phyloP scores from a whole-genome alignment of 306 rosid genomes.

The Rosa persica region DNA sequence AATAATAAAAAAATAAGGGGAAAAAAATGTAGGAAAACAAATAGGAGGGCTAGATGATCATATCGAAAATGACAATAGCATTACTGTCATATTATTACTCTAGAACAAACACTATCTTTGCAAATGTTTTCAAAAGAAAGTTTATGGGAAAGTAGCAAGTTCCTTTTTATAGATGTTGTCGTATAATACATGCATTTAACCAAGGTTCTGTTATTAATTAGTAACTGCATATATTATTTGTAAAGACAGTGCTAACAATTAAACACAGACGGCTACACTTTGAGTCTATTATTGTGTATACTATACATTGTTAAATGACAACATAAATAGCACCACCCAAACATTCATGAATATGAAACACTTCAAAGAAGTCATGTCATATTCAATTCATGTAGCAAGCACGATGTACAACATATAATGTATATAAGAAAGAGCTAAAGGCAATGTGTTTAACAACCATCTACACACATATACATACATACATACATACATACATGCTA shows the following conservation, averaged over 20 bases:
- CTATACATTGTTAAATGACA: neutral
- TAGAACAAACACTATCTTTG: neutral
- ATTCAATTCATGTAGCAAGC: neutral
- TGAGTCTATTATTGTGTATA: neutral
- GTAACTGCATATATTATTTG: neutral
- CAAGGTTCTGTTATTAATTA: neutral
- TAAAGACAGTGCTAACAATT: neutral
- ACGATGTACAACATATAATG: neutral
- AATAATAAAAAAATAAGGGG: neutral
- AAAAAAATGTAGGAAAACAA: too few species aligned
- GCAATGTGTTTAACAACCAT: neutral
- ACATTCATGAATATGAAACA: neutral
- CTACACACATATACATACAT: too few species aligned
- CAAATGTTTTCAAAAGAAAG: too few species aligned
- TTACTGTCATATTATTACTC: too few species aligned
- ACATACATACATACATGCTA: too few species aligned
- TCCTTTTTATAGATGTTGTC: neutral
- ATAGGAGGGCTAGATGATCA: too few species aligned
- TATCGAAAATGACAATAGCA: too few species aligned
- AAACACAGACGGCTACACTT: neutral
- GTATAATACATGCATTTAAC: neutral
- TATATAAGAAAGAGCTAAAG: neutral
- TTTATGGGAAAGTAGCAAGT: too few species aligned
- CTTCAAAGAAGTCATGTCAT: neutral
- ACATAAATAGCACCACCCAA: neutral